These are phyloP conservation scores for Musa beccarii DNA, from an alignment of 176 grass and related monocot genomes.

Conservation along the genomic window DNA sequence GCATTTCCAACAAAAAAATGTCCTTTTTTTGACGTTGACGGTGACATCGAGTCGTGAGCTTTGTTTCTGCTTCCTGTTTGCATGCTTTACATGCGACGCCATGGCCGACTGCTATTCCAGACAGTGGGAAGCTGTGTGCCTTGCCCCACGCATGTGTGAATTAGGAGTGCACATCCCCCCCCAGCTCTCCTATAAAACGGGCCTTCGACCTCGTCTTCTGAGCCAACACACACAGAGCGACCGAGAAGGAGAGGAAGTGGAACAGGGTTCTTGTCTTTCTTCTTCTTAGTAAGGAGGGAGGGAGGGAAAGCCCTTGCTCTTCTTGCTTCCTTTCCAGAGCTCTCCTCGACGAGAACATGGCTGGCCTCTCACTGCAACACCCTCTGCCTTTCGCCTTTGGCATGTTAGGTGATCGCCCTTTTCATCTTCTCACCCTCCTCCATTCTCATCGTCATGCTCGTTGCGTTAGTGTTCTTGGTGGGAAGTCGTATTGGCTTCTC, in stretches of 20 bases:
- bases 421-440: background rate
- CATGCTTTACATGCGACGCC: background rate
- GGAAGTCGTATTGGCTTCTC: too few species aligned
- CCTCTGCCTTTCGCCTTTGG: conserved; percentile 65
- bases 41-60: too few species aligned
- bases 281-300: conserved; percentile 12
- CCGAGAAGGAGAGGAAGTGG: background rate
- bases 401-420: conserved; percentile 39
- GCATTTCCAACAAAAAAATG: too few species aligned
- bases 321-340: conserved; percentile 14
- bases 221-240: background rate
- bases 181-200: background rate
- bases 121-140: background rate
- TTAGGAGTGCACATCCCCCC: background rate
- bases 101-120: background rate
- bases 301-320: conserved; percentile 16
- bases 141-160: background rate
- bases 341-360: conserved; percentile 13
- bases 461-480: too few species aligned
- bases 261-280: background rate
- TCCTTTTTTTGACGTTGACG: too few species aligned
- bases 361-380: conserved; percentile 51
- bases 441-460: background rate
- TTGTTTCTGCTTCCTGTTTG: background rate
- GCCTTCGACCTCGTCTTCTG: background rate